A percentile compares a stretch with the other conserved stretches of the same genome.
Conservation (phyloP, 2,329 filamentous ascomycete genomes). For the Davidsoniella neocaledoniae region DNA sequence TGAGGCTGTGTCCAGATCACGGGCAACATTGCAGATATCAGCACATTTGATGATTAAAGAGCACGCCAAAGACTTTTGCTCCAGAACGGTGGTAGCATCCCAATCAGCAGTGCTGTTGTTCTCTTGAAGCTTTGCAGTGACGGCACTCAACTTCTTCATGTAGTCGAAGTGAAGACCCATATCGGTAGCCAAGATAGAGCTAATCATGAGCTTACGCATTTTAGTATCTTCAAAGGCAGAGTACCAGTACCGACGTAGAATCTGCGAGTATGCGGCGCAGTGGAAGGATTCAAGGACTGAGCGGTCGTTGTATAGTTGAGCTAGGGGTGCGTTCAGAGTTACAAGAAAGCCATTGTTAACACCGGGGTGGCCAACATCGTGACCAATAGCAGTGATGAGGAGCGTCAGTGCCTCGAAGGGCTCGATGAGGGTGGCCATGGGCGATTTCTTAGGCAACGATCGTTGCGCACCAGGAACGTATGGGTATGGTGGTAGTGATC, state of each 20-base stretch:
- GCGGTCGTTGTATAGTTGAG: constrained; percentile 90
- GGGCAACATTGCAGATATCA: constrained; percentile 94
- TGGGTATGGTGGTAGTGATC: constrained; percentile 54
- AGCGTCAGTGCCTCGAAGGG: constrained; percentile 82
- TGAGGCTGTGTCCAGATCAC: constrained; percentile 64
- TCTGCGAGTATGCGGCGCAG: constrained; percentile 91
- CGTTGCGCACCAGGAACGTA: constrained; percentile 15
- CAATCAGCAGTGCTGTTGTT: constrained; percentile 53
- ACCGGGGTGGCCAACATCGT: constrained; percentile 92
- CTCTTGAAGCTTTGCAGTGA: constrained; percentile 61
- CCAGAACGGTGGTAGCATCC: constrained; percentile 59
- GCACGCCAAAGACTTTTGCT: constrained; percentile 67
- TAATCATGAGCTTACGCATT: constrained; percentile 85
- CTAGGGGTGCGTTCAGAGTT: constrained; percentile 77
- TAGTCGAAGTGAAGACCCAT: constrained; percentile 97
- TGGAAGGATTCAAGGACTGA: constrained; percentile 96
- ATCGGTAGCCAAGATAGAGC: constrained; percentile 90
- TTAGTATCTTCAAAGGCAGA: constrained; percentile 58
- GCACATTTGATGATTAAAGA: constrained; percentile 93
- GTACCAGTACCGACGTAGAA: constrained; percentile 84
- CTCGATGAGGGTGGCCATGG: constrained; percentile 58
- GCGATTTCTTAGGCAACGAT: constrained; percentile 30
- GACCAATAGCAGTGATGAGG: constrained; percentile 88
- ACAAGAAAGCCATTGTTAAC: constrained; percentile 97
- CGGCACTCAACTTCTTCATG: constrained; percentile 69